phyloP scores from a whole-genome alignment of 2,329 filamentous ascomycete species.

The Xylariaceae sp. region DNA sequence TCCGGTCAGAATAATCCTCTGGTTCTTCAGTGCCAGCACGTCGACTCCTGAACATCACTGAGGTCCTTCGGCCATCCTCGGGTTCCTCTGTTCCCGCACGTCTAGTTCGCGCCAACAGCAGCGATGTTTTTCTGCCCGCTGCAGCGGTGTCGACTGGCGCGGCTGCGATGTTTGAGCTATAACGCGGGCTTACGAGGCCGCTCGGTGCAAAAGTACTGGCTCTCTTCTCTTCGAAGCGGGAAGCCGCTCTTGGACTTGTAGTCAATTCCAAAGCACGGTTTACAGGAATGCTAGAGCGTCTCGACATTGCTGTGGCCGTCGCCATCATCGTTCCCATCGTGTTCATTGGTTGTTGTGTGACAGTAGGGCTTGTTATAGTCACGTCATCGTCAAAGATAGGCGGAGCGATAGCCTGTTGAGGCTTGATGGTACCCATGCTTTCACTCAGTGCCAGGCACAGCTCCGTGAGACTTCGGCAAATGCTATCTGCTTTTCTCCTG shows the following conservation, averaged over 20 bases:
- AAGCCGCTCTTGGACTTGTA: constrained; percentile 45
- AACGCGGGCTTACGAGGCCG: constrained; percentile 43
- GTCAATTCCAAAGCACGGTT: constrained; percentile 37
- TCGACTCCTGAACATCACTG: constrained; percentile 40
- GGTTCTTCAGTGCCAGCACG: constrained; percentile 46
- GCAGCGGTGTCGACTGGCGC: constrained; percentile 37
- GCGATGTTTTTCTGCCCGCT: constrained; percentile 49
- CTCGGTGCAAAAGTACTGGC: constrained; percentile 43
- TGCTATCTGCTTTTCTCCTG: constrained; percentile 83
- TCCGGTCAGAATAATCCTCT: constrained; percentile 38
- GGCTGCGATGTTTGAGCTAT: constrained; percentile 34
- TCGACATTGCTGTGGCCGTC: constrained; percentile 32
- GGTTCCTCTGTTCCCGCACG: constrained; percentile 48
- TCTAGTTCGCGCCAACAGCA: constrained; percentile 44
- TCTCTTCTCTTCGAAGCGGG: constrained; percentile 52
- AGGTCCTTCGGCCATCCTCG: constrained; percentile 47
- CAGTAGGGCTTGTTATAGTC: constrained; percentile 41
- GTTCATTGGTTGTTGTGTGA: constrained; percentile 30
- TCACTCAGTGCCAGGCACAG: constrained; percentile 81
- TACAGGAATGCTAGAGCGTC: constrained; percentile 34
- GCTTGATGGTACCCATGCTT: constrained; percentile 40
- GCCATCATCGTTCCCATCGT: constrained; percentile 16
- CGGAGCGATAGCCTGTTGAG: constrained; percentile 25
- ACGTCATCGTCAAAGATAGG: constrained; percentile 22
- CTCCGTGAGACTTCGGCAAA: constrained; percentile 90